Percentiles rank a stretch among this genome's conserved stretches.
These are phyloP conservation scores for Triangularia setosa DNA, from an alignment of 2,329 filamentous ascomycete species.

Conservation along the genomic window DNA sequence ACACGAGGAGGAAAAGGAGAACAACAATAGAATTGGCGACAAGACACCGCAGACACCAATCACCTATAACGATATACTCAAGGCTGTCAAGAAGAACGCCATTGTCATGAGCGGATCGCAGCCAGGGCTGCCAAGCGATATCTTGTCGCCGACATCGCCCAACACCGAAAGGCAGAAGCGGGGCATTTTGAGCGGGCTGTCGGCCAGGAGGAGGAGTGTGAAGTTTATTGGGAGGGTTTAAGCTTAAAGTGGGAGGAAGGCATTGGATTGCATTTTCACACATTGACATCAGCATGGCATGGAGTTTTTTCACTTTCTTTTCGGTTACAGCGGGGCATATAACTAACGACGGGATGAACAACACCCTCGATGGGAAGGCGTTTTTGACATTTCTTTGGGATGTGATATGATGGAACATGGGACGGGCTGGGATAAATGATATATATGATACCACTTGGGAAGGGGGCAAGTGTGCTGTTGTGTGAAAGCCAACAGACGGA, in stretches of 20 bases:
- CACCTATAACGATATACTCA: slow-evolving; percentile 47
- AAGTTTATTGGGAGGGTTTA: slow-evolving; percentile 23
- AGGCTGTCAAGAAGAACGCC: slow-evolving; percentile 41
- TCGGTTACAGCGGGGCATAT: not conserved
- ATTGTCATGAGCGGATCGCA: slow-evolving; percentile 23
- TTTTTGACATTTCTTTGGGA: not conserved
- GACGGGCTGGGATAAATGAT: not conserved
- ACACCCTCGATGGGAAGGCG: not conserved
- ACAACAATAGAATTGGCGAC: not conserved
- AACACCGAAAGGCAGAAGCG: slow-evolving; percentile 8
- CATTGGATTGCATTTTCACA: not conserved
- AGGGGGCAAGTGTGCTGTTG: no score
- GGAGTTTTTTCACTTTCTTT: not conserved
- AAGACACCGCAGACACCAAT: slow-evolving; percentile 32
- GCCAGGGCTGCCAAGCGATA: slow-evolving; percentile 17
- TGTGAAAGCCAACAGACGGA: no score
- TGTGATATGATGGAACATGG: not conserved
- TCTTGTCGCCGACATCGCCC: slow-evolving; percentile 22
- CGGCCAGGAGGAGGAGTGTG: slow-evolving; percentile 27
- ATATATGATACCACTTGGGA: not conserved
- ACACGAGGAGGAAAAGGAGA: not conserved
- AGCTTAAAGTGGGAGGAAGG: not conserved
- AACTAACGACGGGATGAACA: not conserved
- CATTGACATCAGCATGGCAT: not conserved
- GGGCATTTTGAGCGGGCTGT: slow-evolving; percentile 28